These are phyloP conservation scores for Heliocybe sulcata DNA, from an alignment of 1,284 basidiomycete species.

Conservation along the genomic window DNA sequence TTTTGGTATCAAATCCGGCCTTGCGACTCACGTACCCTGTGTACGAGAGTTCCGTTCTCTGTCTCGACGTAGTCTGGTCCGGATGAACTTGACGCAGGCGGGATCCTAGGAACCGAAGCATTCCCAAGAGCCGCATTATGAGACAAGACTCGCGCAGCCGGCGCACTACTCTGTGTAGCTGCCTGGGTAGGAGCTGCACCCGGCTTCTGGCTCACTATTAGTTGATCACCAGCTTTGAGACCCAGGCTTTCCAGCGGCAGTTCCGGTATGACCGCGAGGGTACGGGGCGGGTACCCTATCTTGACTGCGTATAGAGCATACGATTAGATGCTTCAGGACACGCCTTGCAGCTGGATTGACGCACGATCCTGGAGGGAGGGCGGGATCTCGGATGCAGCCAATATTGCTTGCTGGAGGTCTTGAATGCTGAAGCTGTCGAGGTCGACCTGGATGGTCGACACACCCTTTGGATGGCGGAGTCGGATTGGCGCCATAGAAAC, in stretches of 20 bases:
- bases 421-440: slow-evolving; percentile 55
- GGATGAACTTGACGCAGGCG: slow-evolving; percentile 17
- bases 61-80: slow-evolving; percentile 54
- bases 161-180: slow-evolving; percentile 9
- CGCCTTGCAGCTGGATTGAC: slow-evolving; percentile 19
- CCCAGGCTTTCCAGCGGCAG: slow-evolving; percentile 72
- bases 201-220: slow-evolving; percentile 62
- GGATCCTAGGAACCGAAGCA: not conserved
- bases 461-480: slow-evolving; percentile 75
- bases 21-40: slow-evolving; percentile 40
- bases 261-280: slow-evolving; percentile 64
- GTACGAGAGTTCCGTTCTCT: slow-evolving; percentile 59
- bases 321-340: not conserved
- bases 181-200: slow-evolving; percentile 11
- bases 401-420: slow-evolving; percentile 70
- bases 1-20: not conserved
- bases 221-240: slow-evolving; percentile 71
- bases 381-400: slow-evolving; percentile 57
- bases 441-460: slow-evolving; percentile 72
- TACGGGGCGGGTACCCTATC: slow-evolving; percentile 76
- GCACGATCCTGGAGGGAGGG: slow-evolving; percentile 73
- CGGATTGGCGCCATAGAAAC: slow-evolving; percentile 65
- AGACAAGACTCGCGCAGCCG: slow-evolving; percentile 1
- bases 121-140: not conserved
- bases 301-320: slow-evolving; percentile 49